Base-by-base conservation (phyloP, 1,139 yeast genomes). In the Blastobotrys illinoisensis region DNA sequence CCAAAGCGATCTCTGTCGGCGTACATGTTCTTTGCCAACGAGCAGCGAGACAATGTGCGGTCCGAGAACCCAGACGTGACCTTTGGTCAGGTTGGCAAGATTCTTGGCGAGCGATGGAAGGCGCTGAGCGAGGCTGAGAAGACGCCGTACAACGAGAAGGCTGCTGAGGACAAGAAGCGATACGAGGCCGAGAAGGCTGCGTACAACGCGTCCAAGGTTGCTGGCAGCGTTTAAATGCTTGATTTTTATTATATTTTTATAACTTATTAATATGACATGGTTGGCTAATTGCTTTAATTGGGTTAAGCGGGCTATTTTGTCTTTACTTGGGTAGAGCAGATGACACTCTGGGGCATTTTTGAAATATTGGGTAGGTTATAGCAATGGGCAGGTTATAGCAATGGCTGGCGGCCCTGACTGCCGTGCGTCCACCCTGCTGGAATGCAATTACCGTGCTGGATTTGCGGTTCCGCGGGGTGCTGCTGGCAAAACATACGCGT, bases 1-100 rank as follows among this genome's bases (percentile, higher is more conserved):
- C 99, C 99, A 73, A 93, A 93, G 88, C 86, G 98, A 76, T 89
- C 98, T 44, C 79, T 93, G 71, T 89, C 97, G 60, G 97, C 98
- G 55, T 93, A 93, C 84, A 91, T 93, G 98, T 91, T 88, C 82
- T 93, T 91, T 71, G 98, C 99, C 67, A 90, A 89, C 71, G 97
- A 90, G 70, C 87, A 88, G 82, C 90, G 98, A 79, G 97, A 91
- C 74, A 82, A 83, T 63, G 96, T 93, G 66, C 82, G 96, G 74
- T 84, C 93, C 60, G 97, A 90, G 74, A 88, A 91, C 81, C 97
- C 97, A 64, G 96, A 95, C 72, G 87, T 88, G 67, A 75, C 91
- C 53, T 90, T 91, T 69, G 97, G 97, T 65, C 67, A 60, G 61
- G 67, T 69, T 53, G 69, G 71, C 52, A 62, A 63, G 56, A 74